These are phyloP conservation scores for Phytophthora lateralis DNA, from an alignment of 352 stramenopile species.

Conservation along the genomic window DNA sequence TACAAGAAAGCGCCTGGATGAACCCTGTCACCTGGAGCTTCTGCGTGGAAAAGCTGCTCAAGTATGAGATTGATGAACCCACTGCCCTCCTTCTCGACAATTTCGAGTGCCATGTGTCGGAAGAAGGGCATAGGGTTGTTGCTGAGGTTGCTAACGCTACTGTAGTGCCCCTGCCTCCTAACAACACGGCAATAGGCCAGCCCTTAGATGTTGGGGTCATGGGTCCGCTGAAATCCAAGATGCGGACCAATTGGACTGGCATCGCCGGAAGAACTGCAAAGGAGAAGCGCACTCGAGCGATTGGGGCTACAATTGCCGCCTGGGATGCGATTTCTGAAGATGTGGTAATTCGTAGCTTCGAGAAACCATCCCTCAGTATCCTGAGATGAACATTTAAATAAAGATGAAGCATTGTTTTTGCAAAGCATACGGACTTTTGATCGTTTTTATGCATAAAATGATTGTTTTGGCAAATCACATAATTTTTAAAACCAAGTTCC, in stretches of 20 bases:
- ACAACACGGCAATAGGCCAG: slow-evolving; percentile 19
- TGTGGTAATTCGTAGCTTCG: slow-evolving; percentile 9
- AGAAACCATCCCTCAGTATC: slow-evolving; percentile 13
- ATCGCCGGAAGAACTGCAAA: background rate
- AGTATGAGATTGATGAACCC: slow-evolving; percentile 12
- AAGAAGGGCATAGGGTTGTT: slow-evolving; percentile 11
- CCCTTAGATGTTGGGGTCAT: slow-evolving; percentile 21
- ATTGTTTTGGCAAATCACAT: too few species aligned
- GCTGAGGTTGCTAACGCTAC: slow-evolving; percentile 7
- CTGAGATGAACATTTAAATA: slow-evolving; percentile 6
- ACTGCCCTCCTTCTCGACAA: slow-evolving; percentile 24
- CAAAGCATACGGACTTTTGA: slow-evolving; percentile 9
- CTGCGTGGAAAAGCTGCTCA: background rate
- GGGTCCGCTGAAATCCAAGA: slow-evolving; percentile 14
- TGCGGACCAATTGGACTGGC: background rate
- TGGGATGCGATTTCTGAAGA: slow-evolving; percentile 3
- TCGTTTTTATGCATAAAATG: background rate
- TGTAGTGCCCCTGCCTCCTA: slow-evolving; percentile 5
- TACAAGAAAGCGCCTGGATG: too few species aligned
- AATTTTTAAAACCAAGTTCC: too few species aligned
- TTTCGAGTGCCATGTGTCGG: slow-evolving; percentile 24
- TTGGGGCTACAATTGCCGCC: slow-evolving; percentile 1
- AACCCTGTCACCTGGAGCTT: too few species aligned
- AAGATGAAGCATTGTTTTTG: slow-evolving; percentile 4
- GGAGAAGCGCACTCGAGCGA: background rate